Evolutionary conservation across 495 filamentous ascomycete genomes (phyloP).

Genomic region (Margaritispora aquatica): DNA sequence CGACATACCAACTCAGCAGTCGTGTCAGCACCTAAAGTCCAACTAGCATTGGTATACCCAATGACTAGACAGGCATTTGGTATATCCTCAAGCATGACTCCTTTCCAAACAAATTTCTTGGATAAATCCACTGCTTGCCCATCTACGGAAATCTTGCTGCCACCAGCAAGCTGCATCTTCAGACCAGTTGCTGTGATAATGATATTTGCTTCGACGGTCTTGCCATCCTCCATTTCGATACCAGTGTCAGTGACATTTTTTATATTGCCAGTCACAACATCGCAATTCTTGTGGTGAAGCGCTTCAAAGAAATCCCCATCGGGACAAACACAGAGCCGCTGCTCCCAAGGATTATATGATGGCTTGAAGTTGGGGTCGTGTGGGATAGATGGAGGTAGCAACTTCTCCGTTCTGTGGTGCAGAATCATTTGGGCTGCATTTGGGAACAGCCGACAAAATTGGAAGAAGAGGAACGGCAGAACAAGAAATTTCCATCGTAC

Average conservation of each 20-base stretch:
- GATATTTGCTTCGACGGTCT: conserved; percentile 56
- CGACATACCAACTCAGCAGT: conserved; percentile 26
- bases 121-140: conserved; percentile 16
- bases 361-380: conserved; percentile 67
- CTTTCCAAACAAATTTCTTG: conserved; percentile 35
- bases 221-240: conserved; percentile 52
- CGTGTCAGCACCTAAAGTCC: conserved; percentile 38
- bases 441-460: conserved; percentile 54
- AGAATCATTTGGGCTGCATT: conserved; percentile 41
- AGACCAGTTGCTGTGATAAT: conserved; percentile 74
- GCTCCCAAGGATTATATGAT: conserved; percentile 64
- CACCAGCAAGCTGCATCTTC: conserved; percentile 29
- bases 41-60: conserved; percentile 36
- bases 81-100: conserved; percentile 34
- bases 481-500: conserved; percentile 29
- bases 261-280: conserved; percentile 65
- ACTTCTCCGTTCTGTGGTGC: conserved; percentile 28
- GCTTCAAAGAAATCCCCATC: conserved; percentile 67
- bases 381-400: conserved; percentile 50
- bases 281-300: conserved; percentile 48
- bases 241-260: conserved; percentile 52
- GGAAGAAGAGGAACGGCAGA: conserved; percentile 28
- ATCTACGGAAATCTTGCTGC: conserved; percentile 26
- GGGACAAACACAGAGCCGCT: conserved; percentile 65
- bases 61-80: conserved; percentile 33